Conservation (phyloP, 169 alveolate genomes). For the Perkinsus chesapeaki region DNA sequence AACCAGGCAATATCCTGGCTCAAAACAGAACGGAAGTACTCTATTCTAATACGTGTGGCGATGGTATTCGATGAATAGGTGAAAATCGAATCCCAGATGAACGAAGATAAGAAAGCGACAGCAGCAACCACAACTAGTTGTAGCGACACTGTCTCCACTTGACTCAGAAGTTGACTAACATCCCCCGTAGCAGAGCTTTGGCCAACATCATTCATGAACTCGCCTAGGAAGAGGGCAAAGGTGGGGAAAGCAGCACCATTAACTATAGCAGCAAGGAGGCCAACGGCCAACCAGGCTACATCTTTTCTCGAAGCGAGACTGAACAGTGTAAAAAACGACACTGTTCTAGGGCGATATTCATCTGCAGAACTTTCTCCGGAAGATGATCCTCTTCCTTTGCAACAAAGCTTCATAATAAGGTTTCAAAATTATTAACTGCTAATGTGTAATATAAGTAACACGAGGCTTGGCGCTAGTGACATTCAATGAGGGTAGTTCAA, state of each 20-base stretch:
- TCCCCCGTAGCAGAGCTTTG: background rate
- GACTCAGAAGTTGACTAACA: background rate
- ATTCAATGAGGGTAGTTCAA: too few relatives aligned
- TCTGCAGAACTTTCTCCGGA: too few relatives aligned
- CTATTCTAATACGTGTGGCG: background rate
- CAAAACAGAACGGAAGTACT: constrained; percentile 33
- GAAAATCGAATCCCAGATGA: background rate
- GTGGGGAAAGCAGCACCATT: background rate
- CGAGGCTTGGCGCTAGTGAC: too few relatives aligned
- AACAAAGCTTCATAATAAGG: background rate
- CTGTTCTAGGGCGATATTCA: background rate
- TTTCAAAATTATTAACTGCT: background rate
- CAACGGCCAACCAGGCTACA: background rate
- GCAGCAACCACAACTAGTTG: background rate
- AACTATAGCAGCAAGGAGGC: background rate
- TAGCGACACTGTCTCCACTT: background rate
- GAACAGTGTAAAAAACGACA: background rate
- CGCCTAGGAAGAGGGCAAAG: background rate
- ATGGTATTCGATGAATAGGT: background rate
- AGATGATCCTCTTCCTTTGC: background rate
- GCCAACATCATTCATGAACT: background rate
- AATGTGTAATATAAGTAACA: too few relatives aligned
- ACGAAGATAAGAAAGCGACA: background rate
- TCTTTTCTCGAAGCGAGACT: background rate
- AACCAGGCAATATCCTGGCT: constrained; percentile 39